These are phyloP conservation scores for Coemansia sp. DNA, from an alignment of 192 early-diverging fungal genomes.

Conservation along the genomic window DNA sequence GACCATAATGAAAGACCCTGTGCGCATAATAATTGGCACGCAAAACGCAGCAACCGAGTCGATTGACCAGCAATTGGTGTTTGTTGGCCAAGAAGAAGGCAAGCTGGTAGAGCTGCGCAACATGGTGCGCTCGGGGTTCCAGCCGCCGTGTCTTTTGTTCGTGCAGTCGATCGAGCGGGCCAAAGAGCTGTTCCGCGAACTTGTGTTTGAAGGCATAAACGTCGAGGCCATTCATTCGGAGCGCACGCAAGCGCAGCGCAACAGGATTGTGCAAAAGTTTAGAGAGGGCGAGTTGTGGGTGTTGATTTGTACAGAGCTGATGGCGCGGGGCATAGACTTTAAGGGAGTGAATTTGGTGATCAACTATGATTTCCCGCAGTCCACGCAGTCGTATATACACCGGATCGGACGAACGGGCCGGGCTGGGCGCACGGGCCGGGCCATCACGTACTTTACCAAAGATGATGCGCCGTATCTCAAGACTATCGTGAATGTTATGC, in stretches of 20 bases:
- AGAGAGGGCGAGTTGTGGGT: slow-evolving; percentile 90
- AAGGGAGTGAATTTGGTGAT: slow-evolving; percentile 96
- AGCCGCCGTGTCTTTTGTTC: slow-evolving; percentile 93
- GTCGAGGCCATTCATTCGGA: slow-evolving; percentile 98
- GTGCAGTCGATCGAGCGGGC: slow-evolving; percentile 97
- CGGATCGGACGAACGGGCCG: slow-evolving; percentile 97
- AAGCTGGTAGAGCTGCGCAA: slow-evolving; percentile 92
- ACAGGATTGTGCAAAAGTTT: slow-evolving; percentile 87
- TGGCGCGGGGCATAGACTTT: slow-evolving; percentile 99
- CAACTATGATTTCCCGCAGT: slow-evolving; percentile 98
- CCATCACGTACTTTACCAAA: slow-evolving; percentile 94
- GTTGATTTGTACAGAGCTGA: slow-evolving; percentile 93
- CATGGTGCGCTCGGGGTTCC: slow-evolving; percentile 71
- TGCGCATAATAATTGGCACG: slow-evolving; percentile 84
- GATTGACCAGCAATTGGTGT: slow-evolving; percentile 86
- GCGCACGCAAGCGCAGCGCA: slow-evolving; percentile 90
- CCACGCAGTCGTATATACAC: slow-evolving; percentile 91
- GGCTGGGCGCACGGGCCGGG: slow-evolving; percentile 86
- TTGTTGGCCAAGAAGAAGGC: slow-evolving; percentile 90
- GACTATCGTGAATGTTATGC: slow-evolving; percentile 96
- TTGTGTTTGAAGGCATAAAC: slow-evolving; percentile 96
- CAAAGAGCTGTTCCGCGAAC: slow-evolving; percentile 93
- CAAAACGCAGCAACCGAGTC: slow-evolving; percentile 90
- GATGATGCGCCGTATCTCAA: slow-evolving; percentile 87
- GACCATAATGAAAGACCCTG: slow-evolving; percentile 86